phyloP scores from a whole-genome alignment of 345 rosid genomes.

The Stellera chamaejasme region DNA sequence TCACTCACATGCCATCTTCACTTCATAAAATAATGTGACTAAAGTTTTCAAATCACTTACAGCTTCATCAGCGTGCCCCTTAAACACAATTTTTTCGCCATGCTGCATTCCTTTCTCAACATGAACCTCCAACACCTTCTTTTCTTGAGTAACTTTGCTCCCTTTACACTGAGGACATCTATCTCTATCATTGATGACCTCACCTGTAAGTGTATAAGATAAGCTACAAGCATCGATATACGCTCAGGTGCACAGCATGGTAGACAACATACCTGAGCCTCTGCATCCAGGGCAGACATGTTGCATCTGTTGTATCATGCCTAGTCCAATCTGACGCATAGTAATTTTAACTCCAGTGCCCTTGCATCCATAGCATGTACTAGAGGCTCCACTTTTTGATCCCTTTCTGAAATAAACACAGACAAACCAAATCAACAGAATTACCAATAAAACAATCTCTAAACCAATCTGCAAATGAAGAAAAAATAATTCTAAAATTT shows the following conservation, averaged over 20 bases:
- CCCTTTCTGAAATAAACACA: conserved; percentile 37
- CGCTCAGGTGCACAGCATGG: neutral
- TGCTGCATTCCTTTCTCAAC: conserved; percentile 58
- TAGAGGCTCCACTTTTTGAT: conserved; percentile 44
- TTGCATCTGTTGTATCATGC: conserved; percentile 58
- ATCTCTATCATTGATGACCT: conserved; percentile 47
- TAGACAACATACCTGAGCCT: conserved; percentile 31
- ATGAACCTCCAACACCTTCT: conserved; percentile 46
- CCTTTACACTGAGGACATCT: conserved; percentile 44
- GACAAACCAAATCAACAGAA: neutral
- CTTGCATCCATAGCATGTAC: conserved; percentile 42
- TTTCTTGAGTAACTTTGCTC: conserved; percentile 40
- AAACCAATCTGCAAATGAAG: no score
- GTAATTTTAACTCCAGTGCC: conserved; percentile 54
- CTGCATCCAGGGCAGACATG: conserved; percentile 49
- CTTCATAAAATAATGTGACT: neutral
- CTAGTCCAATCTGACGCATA: conserved; percentile 32
- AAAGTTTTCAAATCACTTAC: conserved; percentile 21
- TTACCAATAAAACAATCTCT: neutral
- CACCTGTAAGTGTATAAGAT: conserved; percentile 23
- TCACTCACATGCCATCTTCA: neutral
- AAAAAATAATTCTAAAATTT: no score
- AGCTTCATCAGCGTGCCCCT: conserved; percentile 61
- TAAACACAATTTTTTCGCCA: conserved; percentile 39
- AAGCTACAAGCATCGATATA: neutral